Evolutionary conservation across 2,329 filamentous ascomycete genomes (phyloP).

Genomic region (Colletotrichum sp.): DNA sequence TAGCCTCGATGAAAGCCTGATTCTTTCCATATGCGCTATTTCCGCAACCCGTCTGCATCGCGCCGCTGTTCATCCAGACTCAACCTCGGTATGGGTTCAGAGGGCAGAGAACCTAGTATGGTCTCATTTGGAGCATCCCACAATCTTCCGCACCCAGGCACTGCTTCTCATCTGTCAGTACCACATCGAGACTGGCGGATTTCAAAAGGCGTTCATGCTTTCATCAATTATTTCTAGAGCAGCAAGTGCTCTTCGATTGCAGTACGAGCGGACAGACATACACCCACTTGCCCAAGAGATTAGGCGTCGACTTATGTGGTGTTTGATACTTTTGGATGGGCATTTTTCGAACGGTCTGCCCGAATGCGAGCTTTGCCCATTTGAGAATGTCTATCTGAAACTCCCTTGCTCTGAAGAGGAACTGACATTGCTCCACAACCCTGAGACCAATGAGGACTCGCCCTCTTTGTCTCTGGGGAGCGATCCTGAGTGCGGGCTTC

Average conservation of each 20-base stretch:
- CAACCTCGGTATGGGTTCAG: neutral
- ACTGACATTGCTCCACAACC: slow-evolving; percentile 29
- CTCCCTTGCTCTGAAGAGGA: slow-evolving; percentile 49
- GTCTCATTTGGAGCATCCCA: slow-evolving; percentile 20
- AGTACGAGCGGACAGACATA: slow-evolving; percentile 45
- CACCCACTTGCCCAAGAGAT: slow-evolving; percentile 47
- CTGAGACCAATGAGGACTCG: neutral
- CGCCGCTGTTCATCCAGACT: neutral
- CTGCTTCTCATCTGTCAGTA: slow-evolving; percentile 50
- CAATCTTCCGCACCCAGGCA: slow-evolving; percentile 36
- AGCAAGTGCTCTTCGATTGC: slow-evolving; percentile 47
- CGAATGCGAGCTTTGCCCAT: slow-evolving; percentile 49
- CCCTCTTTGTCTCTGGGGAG: neutral
- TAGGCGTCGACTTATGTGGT: slow-evolving; percentile 48
- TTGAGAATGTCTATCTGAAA: slow-evolving; percentile 45
- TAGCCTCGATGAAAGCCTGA: slow-evolving; percentile 20
- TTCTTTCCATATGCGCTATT: neutral
- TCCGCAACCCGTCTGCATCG: neutral
- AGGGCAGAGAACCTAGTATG: neutral
- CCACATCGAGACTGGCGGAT: slow-evolving; percentile 45
- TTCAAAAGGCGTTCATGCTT: slow-evolving; percentile 50
- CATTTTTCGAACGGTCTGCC: slow-evolving; percentile 47
- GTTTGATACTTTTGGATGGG: slow-evolving; percentile 47
- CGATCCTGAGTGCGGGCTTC: neutral
- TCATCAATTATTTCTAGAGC: slow-evolving; percentile 47